Base-by-base conservation (phyloP, 2,329 filamentous ascomycete species). In the Ophiosphaerella korrae region DNA sequence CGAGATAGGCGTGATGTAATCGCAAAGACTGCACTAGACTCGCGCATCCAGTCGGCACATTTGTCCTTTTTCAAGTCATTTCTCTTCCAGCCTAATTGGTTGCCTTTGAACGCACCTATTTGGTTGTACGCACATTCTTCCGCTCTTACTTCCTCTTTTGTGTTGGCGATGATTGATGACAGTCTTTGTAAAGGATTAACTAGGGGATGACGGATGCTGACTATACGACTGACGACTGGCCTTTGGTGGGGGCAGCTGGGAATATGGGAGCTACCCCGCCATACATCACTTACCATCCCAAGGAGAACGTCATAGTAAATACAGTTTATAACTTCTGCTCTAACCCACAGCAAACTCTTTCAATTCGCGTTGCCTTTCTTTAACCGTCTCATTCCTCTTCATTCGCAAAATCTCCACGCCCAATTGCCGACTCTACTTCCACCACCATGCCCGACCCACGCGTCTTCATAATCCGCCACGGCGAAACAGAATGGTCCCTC, bases 401-500 rank as follows among this genome's bases (percentile, higher is more conserved):
- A 21, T 21, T 21, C 18, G 18, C 5, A 4, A 21, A 21, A 21
- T 21, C 18, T 21, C 18, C 18, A 21, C 5, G 5, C 18, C 3
- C 18, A n/a, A 11, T 18, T 16, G 7, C 26, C 26, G 7, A 33
- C 12, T 7, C 42, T 26, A 8, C 21, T 18, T 7, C 29, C 34
- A 29, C 18, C 50, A 53, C 53, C 44, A 74, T 74, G 76, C 75
- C 76, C 11, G 77, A 77, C 21, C 78, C 78, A 5, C 72, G 78
- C 42, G 77, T 81, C 68, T 81, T 81, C 73, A 78, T 81, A 55
- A 74, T 81, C 64, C 90, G 92, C 63, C 92, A 97, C 70, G 93
- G 92, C 75, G 91, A 97, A 78, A 97, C 92, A 3, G 91, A 96
- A 78, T 97, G 92, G 92, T 95, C 90, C 5, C 84, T 96, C 41